Evolutionary conservation across 208 protist species (phyloP).

Genomic region (Trichomonas tenax): DNA sequence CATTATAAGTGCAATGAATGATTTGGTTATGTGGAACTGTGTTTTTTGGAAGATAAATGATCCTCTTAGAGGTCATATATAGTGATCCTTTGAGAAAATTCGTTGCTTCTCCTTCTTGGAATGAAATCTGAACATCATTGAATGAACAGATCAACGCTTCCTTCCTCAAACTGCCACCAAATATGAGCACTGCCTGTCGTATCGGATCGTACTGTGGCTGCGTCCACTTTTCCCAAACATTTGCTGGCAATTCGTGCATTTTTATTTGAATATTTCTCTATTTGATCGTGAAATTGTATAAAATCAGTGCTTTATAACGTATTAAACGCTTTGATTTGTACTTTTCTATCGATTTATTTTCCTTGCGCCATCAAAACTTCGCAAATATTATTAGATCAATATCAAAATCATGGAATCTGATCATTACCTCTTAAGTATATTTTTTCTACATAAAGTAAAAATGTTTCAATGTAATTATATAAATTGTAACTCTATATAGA

Average conservation of each 20-base stretch:
- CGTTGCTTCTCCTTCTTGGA: neutral
- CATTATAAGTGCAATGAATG: neutral
- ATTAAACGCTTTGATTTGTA: too few species aligned
- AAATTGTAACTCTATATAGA: too few species aligned
- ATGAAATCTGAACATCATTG: neutral
- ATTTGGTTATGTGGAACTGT: neutral
- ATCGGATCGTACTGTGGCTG: neutral
- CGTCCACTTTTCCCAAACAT: neutral
- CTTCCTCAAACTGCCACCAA: neutral
- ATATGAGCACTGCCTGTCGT: neutral
- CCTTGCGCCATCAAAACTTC: too few species aligned
- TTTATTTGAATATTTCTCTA: neutral
- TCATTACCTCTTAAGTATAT: too few species aligned
- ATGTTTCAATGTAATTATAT: too few species aligned
- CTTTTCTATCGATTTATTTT: too few species aligned
- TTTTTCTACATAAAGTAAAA: too few species aligned
- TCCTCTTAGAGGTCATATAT: neutral
- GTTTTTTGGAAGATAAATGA: neutral
- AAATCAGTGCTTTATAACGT: neutral
- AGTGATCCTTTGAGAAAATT: neutral
- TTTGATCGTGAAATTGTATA: neutral
- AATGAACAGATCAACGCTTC: neutral
- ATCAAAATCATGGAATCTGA: too few species aligned
- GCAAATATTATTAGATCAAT: too few species aligned
- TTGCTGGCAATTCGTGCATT: neutral